Evolutionary conservation across 345 rosid species (phyloP), one percentile per base, ranked within the genome.

Genomic region (Euclidium syriacum): DNA sequence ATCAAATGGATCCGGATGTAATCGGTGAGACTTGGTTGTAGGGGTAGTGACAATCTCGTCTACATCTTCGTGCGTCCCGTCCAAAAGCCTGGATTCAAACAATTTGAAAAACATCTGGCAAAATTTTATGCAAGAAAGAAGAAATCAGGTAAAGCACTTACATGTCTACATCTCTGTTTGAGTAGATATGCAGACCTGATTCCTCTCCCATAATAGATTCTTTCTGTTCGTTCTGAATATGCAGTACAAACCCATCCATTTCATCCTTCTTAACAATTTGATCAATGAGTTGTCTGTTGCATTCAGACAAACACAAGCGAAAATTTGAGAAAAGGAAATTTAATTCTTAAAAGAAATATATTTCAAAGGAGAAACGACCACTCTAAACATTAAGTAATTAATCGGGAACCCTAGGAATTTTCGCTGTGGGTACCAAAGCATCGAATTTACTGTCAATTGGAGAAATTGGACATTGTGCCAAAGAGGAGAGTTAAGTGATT

Each of bases 91-190:
- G 64, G 29, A 67, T 3, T 35, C 47, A 64, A 41, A 10, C 43
- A 64, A 33, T 14, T 10, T n/a, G 4, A 18, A 64, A 29, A 17
- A 33, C 32, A 3, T 12, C 9, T 22, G 1, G 3, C 5, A 19
- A 5, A 52, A 43, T 27, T 7, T 36, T 27, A 65, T 24, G 22
- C 20, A 64, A 35, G 53, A 29, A n/a, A 63, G 2, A 48, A 63
- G n/a, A 17, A 59, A 10, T 23, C 26, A 36, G 1, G 38, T 38
- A 14, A 55, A 72, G 32, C 9, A 63, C 96, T 85, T 61, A 94
- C 99, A 90, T 84, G 65, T 84, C 97, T 15, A 94, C 83, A 62
- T 90, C 99, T 80, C 83, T 87, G 58, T 78, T 81, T 12, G 96
- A 80, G 77, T 90, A 90, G 41, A 87, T 54, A 67, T 90, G 90